phyloP scores from a whole-genome alignment of 2,329 filamentous ascomycete species.

The Arthroderma sp. region DNA sequence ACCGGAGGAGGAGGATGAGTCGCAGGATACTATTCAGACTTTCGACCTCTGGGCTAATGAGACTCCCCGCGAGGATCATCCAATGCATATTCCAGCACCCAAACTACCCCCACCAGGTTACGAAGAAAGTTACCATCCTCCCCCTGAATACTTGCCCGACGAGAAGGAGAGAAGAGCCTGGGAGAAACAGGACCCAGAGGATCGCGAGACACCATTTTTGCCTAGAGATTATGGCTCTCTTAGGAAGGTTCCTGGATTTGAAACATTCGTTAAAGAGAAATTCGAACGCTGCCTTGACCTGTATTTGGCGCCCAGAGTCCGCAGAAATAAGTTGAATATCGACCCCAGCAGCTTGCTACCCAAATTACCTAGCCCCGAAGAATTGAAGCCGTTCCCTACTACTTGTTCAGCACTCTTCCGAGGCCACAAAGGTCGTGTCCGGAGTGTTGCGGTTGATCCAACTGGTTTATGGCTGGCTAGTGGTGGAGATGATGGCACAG shows the following conservation, averaged over 20 bases:
- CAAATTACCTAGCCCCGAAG: slow-evolving; percentile 83
- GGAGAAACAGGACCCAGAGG: slow-evolving; percentile 74
- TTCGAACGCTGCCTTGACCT: slow-evolving; percentile 93
- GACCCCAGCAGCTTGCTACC: slow-evolving; percentile 86
- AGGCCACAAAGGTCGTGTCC: slow-evolving; percentile 79
- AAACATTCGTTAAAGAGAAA: slow-evolving; percentile 80
- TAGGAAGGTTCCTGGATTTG: slow-evolving; percentile 85
- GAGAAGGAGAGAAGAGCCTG: slow-evolving; percentile 72
- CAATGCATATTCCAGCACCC: slow-evolving; percentile 90
- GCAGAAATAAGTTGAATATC: slow-evolving; percentile 91
- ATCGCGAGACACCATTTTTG: slow-evolving; percentile 78
- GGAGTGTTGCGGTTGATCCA: slow-evolving; percentile 73
- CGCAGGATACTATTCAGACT: slow-evolving; percentile 57
- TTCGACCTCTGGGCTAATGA: slow-evolving; percentile 97
- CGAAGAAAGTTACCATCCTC: slow-evolving; percentile 92
- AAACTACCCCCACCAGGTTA: slow-evolving; percentile 89
- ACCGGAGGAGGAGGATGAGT: slow-evolving; percentile 58
- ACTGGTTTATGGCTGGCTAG: slow-evolving; percentile 76
- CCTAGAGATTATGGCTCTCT: slow-evolving; percentile 72
- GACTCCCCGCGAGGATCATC: slow-evolving; percentile 64
- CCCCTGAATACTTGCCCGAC: slow-evolving; percentile 82
- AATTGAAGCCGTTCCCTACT: slow-evolving; percentile 89
- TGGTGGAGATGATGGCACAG: slow-evolving; percentile 86
- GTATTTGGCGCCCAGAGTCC: slow-evolving; percentile 82
- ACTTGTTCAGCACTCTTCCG: slow-evolving; percentile 75